Evolutionary conservation across 2,329 filamentous ascomycete species (phyloP), one percentile per base, ranked within the genome.

Genomic region (Byssothecium circinans): DNA sequence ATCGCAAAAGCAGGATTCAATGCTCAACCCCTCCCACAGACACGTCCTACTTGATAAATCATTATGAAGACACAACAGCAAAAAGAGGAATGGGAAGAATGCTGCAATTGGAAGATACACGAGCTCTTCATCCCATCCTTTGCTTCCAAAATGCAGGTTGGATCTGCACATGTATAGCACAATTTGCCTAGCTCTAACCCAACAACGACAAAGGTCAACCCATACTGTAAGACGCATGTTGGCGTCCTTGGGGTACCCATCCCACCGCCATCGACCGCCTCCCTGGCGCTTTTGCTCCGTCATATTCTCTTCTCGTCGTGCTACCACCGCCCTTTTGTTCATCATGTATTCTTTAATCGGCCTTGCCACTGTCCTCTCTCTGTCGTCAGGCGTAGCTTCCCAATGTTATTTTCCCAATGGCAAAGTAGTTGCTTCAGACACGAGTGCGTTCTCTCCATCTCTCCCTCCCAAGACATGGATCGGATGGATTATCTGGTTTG

Each of bases 341-440:
- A 43, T 20, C 17, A 55, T 55, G 52, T 45, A 38, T 47, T 41
- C 27, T 30, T 33, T 47, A 32, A 47, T 52, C 32, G 15, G 27
- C 19, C 37, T 50, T 30, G 14, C 41, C 8, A 19, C 40, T 30
- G 14, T 50, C 22, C 10, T 43, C 18, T 22, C 44, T 29, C 39
- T 53, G n/a, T 43, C 45, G 14, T 49, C 49, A 6, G 27, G 29
- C 11, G 17, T 41, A 12, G 19, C 41, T 15, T 47, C 53, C 1
- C 29, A 48, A 20, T 56, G 53, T 32, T 56, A 25, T 29, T 56
- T 56, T 35, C 53, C 53, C 5, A 53, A 56, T 32, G 49, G 50
- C 2, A 25, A 41, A 15, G 23, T 30, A 19, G 18, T 33, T 7
- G 11, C 5, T 11, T 43, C 50, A 19, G 53, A 56, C 32, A 53